A percentile compares a stretch with the other conserved stretches of the same genome.
phyloP scores from a whole-genome alignment of 495 filamentous ascomycete species.

The Penicillium samsonianum region DNA sequence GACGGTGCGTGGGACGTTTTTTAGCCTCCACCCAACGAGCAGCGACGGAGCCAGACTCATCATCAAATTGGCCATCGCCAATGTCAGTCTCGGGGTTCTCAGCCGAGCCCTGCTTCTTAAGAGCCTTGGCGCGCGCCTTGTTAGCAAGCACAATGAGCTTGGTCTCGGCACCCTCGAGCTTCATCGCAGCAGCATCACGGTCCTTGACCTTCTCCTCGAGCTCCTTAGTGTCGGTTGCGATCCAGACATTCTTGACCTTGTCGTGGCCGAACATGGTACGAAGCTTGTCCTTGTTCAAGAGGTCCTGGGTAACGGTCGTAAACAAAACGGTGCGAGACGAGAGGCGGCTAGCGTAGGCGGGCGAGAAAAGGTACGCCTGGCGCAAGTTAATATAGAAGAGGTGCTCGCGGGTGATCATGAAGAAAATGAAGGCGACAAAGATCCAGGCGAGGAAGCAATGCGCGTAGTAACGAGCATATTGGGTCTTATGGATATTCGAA shows the following conservation, averaged over 20 bases:
- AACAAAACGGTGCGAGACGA: slow-evolving; percentile 95
- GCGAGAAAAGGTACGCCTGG: slow-evolving; percentile 90
- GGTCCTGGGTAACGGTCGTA: slow-evolving; percentile 75
- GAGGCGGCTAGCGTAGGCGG: slow-evolving; percentile 82
- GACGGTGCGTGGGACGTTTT: slow-evolving; percentile 81
- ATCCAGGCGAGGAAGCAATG: slow-evolving; percentile 72
- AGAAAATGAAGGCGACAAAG: slow-evolving; percentile 85
- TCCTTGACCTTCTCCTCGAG: slow-evolving; percentile 84
- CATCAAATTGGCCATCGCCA: slow-evolving; percentile 54
- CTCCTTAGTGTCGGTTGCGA: slow-evolving; percentile 74
- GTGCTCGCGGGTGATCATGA: slow-evolving; percentile 84
- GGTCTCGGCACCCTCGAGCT: slow-evolving; percentile 86
- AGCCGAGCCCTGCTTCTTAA: slow-evolving; percentile 65
- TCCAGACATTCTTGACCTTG: slow-evolving; percentile 83
- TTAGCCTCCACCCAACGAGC: slow-evolving; percentile 77
- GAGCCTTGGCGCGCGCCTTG: slow-evolving; percentile 66
- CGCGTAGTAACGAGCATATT: slow-evolving; percentile 71
- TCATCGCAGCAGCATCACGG: slow-evolving; percentile 78
- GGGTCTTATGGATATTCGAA: slow-evolving; percentile 59
- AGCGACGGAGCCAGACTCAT: slow-evolving; percentile 73
- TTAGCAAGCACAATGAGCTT: slow-evolving; percentile 84
- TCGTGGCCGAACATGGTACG: slow-evolving; percentile 72
- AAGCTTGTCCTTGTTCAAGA: slow-evolving; percentile 71
- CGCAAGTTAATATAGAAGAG: slow-evolving; percentile 95
- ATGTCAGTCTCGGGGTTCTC: slow-evolving; percentile 37